Percentiles rank a stretch among this genome's conserved stretches.
Evolutionary conservation across 148 eudicot genomes (phyloP).

Genomic region (Suaeda aralocaspica): DNA sequence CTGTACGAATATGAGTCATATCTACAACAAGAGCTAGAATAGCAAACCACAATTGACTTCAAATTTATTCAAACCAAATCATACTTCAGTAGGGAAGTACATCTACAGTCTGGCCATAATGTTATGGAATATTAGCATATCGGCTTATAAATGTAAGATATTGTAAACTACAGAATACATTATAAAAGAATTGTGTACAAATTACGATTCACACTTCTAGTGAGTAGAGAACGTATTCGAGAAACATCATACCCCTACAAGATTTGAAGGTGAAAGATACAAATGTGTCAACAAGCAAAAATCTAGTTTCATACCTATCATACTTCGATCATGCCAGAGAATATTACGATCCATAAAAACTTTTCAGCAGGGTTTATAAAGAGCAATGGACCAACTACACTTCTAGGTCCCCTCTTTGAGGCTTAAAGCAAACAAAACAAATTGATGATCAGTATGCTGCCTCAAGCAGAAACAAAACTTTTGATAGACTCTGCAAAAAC

Average conservation of each 20-base stretch:
- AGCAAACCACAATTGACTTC: too few relatives aligned
- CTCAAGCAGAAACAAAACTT: background rate
- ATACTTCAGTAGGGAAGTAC: too few relatives aligned
- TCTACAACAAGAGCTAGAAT: too few relatives aligned
- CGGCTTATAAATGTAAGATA: too few relatives aligned
- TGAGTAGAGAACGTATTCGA: background rate
- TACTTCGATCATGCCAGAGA: background rate
- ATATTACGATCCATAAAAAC: background rate
- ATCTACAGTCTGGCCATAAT: too few relatives aligned
- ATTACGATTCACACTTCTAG: background rate
- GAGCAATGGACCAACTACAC: background rate
- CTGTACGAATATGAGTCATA: too few relatives aligned
- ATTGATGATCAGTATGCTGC: background rate
- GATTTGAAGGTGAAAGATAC: too few relatives aligned
- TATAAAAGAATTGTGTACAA: too few relatives aligned
- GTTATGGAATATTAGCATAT: too few relatives aligned
- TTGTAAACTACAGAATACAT: too few relatives aligned
- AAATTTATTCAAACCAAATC: too few relatives aligned
- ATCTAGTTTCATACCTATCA: background rate
- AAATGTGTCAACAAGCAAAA: background rate
- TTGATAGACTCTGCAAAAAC: conserved; percentile 10
- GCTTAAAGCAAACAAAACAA: conserved; percentile 4
- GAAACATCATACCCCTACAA: background rate
- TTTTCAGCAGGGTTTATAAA: background rate
- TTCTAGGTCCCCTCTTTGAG: background rate